A percentile compares a stretch with the other conserved stretches of the same genome.
Evolutionary conservation across 2,329 filamentous ascomycete species (phyloP).

Genomic region (Dichotomopilus funicola): DNA sequence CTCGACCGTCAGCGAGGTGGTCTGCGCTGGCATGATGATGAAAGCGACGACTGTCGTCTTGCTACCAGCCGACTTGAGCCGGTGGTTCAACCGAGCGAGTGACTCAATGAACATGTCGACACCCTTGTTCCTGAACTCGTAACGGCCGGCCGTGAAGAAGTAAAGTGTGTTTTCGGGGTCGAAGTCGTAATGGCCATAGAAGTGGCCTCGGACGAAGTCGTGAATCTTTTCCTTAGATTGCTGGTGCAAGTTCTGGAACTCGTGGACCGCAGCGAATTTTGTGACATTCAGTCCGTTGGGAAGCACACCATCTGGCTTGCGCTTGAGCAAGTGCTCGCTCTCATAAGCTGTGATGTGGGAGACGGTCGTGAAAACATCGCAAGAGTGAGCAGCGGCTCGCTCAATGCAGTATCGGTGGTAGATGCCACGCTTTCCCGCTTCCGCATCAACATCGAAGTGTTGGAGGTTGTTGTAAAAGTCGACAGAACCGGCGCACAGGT

Average conservation of each 20-base stretch:
- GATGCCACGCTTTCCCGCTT: conserved; percentile 95
- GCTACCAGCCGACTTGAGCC: conserved; percentile 75
- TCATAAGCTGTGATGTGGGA: conserved; percentile 98
- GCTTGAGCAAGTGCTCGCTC: conserved; percentile 93
- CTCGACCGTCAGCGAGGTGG: conserved; percentile 88
- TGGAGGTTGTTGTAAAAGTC: conserved; percentile 99
- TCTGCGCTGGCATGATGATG: conserved; percentile 98
- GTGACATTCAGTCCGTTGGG: conserved; percentile 97
- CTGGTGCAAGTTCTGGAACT: conserved; percentile 97
- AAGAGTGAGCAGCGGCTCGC: conserved; percentile 81
- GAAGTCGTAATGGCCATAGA: conserved; percentile 97
- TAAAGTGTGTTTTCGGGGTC: conserved; percentile 95
- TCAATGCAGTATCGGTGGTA: conserved; percentile 99
- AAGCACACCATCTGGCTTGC: conserved; percentile 92
- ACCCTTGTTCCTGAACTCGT: conserved; percentile 97
- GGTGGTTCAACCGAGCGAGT: conserved; percentile 86
- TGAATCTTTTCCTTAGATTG: conserved; percentile 97
- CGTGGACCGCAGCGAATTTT: conserved; percentile 96
- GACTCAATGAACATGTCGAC: conserved; percentile 99
- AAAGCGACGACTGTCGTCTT: conserved; percentile 95
- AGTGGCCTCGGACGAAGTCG: conserved; percentile 95
- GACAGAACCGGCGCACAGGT: conserved; percentile 93
- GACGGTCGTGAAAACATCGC: conserved; percentile 97
- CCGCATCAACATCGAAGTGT: conserved; percentile 90
- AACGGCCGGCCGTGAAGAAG: conserved; percentile 93